Evolutionary conservation across 2,329 filamentous ascomycete genomes (phyloP), one percentile per base, ranked within the genome.

Genomic region (Pseudocercospora fuligena): DNA sequence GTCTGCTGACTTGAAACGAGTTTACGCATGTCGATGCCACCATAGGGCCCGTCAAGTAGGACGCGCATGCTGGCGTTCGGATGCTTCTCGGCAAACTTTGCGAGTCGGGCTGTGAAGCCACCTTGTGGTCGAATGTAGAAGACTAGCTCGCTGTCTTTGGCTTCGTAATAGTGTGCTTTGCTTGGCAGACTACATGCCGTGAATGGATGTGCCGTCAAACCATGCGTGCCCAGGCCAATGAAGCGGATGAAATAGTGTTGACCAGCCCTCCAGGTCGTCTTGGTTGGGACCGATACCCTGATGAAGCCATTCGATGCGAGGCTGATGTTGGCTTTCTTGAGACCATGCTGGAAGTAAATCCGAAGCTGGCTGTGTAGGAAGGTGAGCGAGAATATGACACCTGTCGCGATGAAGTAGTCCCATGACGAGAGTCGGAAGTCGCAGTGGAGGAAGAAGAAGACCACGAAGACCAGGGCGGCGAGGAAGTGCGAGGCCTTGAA

Each of bases 371-470:
- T 75, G 64, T 83, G 83, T 7, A 83, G 68, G 67, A 82, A 82
- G 46, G 79, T 83, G 2, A 83, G 70, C 0, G 83, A 72, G 73
- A 87, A 89, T 6, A 89, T 70, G 0, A 82, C 80, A 8, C 78
- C 86, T 0, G 84, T 82, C 1, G 84, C 87, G 67, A 89, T 84
- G 73, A 89, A 88, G 73, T 89, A 89, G 76, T 71, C 69, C 84
- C 84, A 88, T 1, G 86, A 87, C 1, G 83, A 82, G 12, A 89
- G 78, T 0, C 78, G 81, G 74, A 82, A 84, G 73, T 86, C 82
- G 73, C 87, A 88, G 75, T 89, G 87, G 60, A 87, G 80, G 76
- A 89, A 89, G 75, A 89, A 85, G 72, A 87, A 86, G 8, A 88
- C 59, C 19, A 88, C 77, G 70, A 89, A 89, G 1, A 87, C 70